Evolutionary conservation across 441 rosid species (phyloP).

Genomic region (Viola pubescens): DNA sequence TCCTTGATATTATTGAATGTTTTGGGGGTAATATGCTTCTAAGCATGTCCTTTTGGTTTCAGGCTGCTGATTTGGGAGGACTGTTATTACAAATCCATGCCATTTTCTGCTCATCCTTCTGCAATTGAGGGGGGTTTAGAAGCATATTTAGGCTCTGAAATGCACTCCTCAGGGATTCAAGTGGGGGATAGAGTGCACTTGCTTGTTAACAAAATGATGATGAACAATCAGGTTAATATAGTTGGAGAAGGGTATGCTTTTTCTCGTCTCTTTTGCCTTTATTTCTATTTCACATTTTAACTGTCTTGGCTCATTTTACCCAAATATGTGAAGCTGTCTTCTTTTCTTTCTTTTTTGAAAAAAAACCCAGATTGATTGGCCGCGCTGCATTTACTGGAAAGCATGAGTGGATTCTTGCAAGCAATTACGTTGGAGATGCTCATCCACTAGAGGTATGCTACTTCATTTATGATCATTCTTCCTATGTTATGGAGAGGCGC

Average conservation of each 20-base stretch:
- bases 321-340: background rate
- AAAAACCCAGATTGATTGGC: constrained; percentile 58
- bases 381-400: constrained; percentile 84
- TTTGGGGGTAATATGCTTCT: background rate
- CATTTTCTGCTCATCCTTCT: constrained; percentile 20
- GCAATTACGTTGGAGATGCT: constrained; percentile 27
- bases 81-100: constrained; percentile 41
- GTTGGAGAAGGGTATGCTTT: constrained; percentile 81
- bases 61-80: constrained; percentile 63
- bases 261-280: background rate
- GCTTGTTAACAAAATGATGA: constrained; percentile 71
- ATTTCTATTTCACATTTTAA: background rate
- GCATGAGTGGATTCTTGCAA: constrained; percentile 77
- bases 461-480: too few species aligned
- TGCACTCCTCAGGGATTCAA: constrained; percentile 28
- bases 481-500: too few species aligned
- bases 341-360: too few species aligned
- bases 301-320: background rate
- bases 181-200: constrained; percentile 32
- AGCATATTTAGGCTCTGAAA: constrained; percentile 28
- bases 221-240: constrained; percentile 53
- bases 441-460: constrained; percentile 67
- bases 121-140: constrained; percentile 27
- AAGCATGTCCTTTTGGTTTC: background rate
- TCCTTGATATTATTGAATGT: too few species aligned